Base-by-base conservation (phyloP, 768 basidiomycete genomes). In the Russula brevipes region DNA sequence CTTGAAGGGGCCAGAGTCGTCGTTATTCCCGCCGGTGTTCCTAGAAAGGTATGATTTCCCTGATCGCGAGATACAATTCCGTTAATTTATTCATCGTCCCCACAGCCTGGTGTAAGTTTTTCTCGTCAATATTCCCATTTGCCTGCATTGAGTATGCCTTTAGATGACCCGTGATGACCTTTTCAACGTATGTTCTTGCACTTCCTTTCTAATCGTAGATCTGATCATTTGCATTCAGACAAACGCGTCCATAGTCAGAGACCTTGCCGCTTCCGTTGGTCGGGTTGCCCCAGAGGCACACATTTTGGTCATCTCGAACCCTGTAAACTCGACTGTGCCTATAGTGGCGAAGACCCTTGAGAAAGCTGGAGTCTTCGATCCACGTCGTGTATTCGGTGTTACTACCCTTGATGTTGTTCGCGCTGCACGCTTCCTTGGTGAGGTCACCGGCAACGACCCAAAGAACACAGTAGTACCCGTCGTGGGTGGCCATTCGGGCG, bases 321-420 rank as follows among this genome's bases (percentile, higher is more conserved):
- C 96, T 59, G 96, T 97, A 81, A 94, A 92, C 82, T 91, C 89
- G 56, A 98, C 97, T 66, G 97, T 98, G 63, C 96, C 97, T 70
- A 97, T 99, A 70, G 94, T 97, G 69, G 94, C 94, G 50, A 83
- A 86, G 69, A 89, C 90, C 63, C 87, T 97, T 74, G 85, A 90
- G 78, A 91, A 94, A 75, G 89, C 89, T 12, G 94, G 94, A 65
- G 91, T 91, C 63, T 98, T 89, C 79, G 85, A 99, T 80, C 92
- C 94, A 59, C 78, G 79, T 63, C 89, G 83, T 69, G 75, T 98
- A 71, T 98, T 97, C 75, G 97, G 96, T 82, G 89, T 99, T 66
- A 98, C 96, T 73, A 94, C 95, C 72, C 91, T 99, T 72, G 96
- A 99, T 72, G 94, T 99, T 70, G 95, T 98, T 76, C 93, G 96